Evolutionary conservation across 257 asterid genomes (phyloP).

Genomic region (Capsicum pubescens): DNA sequence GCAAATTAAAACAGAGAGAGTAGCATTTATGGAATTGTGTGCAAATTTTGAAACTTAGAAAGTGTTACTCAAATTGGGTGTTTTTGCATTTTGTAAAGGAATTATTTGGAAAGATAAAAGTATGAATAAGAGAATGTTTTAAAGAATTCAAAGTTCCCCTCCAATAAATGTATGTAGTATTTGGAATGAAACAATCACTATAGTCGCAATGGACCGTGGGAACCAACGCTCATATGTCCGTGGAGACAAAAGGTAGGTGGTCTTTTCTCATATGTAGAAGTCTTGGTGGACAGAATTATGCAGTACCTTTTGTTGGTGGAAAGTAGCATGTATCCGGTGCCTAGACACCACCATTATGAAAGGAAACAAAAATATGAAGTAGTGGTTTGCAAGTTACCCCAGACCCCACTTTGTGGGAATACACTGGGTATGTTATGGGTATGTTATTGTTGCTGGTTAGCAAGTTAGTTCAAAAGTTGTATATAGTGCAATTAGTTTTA

Average conservation of each 20-base stretch:
- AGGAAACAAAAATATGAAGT: background rate
- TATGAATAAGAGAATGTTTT: too few relatives aligned
- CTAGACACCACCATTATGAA: background rate
- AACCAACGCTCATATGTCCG: background rate
- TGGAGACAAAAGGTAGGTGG: background rate
- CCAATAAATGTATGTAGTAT: background rate
- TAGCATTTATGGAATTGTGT: too few relatives aligned
- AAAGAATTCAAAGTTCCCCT: background rate
- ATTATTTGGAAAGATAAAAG: too few relatives aligned
- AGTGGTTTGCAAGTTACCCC: background rate
- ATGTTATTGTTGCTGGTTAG: background rate
- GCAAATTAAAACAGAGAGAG: too few relatives aligned
- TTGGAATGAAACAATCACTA: constrained; percentile 1
- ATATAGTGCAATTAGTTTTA: background rate
- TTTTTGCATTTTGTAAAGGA: too few relatives aligned
- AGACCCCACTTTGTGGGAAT: too few relatives aligned
- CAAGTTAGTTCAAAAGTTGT: background rate
- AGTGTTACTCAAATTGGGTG: too few relatives aligned
- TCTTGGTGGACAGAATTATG: background rate
- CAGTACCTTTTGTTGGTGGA: background rate
- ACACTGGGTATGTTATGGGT: too few relatives aligned
- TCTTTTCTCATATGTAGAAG: too few relatives aligned
- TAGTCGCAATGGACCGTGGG: background rate
- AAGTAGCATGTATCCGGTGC: background rate
- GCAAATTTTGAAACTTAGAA: too few relatives aligned